Base-by-base conservation (phyloP, 2,329 filamentous ascomycete species). In the Anthostomella pinea region DNA sequence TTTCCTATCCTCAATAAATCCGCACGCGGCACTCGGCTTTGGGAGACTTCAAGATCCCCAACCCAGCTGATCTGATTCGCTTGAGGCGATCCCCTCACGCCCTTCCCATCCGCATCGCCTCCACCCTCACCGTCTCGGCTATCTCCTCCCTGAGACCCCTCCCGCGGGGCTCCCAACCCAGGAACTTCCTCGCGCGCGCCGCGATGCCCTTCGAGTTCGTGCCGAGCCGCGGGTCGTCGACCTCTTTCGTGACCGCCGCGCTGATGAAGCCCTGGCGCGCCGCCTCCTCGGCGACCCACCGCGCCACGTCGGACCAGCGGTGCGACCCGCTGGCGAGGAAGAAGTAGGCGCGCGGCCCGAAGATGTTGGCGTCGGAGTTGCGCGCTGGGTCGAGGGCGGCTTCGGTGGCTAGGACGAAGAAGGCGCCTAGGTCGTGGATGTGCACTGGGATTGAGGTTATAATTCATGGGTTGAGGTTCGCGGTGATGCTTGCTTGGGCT, bases 261-360 rank as follows among this genome's bases (percentile, higher is more conserved):
- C 51, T 45, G 15, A 63, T 43, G 20, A 73, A 64, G 0, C 76
- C 73, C 56, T 77, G 69, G 49, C 72, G 66, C 23, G 68, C 60
- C 3, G 75, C 78, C 49, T 76, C 70, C 26, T 79, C 68, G 1
- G 75, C 78, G 39, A 86, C 67, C 52, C 64, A 65, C 39, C 60
- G 58, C 3, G 77, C 66, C 6, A 83, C 55, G 10, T 85, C 77
- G 5, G 75, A 72, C 83, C 82, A 88, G 16, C 62, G 63, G 54
- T 83, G 77, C 35, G 73, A 63, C 2, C 78, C 82, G 46, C 73
- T 75, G 57, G 83, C 79, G 6, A 73, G 68, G 44, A 88, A 79
- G 62, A 80, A 87, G 58, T 87, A 88, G 1, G 69, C 82, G 21
- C 75, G 59, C 0, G 59, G 59, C 2, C 81, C 81, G 71, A 84